phyloP scores from a whole-genome alignment of 2,329 filamentous ascomycete species.

The Penicillium sp. region DNA sequence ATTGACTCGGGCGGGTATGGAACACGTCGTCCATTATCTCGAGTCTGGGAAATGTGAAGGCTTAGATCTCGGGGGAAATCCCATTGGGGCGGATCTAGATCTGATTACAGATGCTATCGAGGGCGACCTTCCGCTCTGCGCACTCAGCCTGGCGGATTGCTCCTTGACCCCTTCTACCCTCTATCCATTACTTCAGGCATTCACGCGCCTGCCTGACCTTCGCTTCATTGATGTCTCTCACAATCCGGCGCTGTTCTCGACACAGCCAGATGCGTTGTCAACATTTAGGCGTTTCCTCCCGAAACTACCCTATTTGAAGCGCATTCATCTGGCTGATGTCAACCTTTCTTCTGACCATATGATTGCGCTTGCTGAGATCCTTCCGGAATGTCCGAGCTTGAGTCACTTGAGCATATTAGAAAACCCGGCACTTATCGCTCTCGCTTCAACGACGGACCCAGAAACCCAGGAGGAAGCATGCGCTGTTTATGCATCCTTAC shows the following conservation, averaged over 20 bases:
- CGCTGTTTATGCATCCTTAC: slow-evolving; percentile 87
- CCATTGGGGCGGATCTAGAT: slow-evolving; percentile 62
- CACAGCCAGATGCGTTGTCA: slow-evolving; percentile 72
- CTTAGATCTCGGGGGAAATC: slow-evolving; percentile 86
- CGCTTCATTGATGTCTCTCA: slow-evolving; percentile 92
- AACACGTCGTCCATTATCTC: slow-evolving; percentile 77
- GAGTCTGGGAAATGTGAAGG: slow-evolving; percentile 80
- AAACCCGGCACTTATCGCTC: slow-evolving; percentile 65
- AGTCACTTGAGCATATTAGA: slow-evolving; percentile 87
- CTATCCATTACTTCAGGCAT: slow-evolving; percentile 73
- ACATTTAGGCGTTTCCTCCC: slow-evolving; percentile 84
- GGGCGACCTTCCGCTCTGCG: slow-evolving; percentile 67
- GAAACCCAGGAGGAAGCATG: slow-evolving; percentile 89
- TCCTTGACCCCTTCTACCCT: slow-evolving; percentile 75
- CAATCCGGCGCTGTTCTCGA: slow-evolving; percentile 79
- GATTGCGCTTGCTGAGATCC: slow-evolving; percentile 86
- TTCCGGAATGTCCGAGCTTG: slow-evolving; percentile 80
- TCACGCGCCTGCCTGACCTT: slow-evolving; percentile 73
- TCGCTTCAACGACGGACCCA: slow-evolving; percentile 80
- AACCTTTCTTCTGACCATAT: slow-evolving; percentile 84
- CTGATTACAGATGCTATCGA: slow-evolving; percentile 44
- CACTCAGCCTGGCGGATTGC: slow-evolving; percentile 84
- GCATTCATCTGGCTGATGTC: slow-evolving; percentile 85
- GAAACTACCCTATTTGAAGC: slow-evolving; percentile 75
- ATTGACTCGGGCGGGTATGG: slow-evolving; percentile 73